Conservation (phyloP, 176 grass and related monocot genomes). For the Ensete glaucum region DNA sequence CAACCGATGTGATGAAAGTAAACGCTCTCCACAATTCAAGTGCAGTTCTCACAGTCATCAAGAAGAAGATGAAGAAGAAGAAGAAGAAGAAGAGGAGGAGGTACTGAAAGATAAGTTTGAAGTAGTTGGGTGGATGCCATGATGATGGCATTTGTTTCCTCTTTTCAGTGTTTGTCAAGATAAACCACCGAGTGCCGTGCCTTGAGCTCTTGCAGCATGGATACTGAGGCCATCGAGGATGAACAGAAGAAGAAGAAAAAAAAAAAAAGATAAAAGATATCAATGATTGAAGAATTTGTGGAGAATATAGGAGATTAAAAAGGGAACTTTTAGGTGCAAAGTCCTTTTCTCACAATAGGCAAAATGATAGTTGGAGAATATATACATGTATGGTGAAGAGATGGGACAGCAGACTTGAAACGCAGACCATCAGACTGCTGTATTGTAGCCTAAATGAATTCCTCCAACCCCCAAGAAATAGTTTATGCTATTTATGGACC, state of each 20-base stretch:
- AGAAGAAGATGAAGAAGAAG: too few species aligned
- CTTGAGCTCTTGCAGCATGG: neutral
- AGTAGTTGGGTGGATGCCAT: neutral
- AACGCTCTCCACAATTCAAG: neutral
- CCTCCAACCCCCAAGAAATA: too few species aligned
- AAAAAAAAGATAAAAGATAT: too few species aligned
- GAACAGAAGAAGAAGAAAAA: neutral
- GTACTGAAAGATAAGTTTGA: neutral
- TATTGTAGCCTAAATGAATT: too few species aligned
- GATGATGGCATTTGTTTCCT: neutral
- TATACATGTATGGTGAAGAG: too few species aligned
- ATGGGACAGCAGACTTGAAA: too few species aligned
- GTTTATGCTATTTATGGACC: too few species aligned
- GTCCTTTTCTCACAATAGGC: neutral
- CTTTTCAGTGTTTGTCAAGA: neutral
- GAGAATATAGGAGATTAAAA: neutral
- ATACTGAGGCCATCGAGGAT: neutral
- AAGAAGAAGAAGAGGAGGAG: too few species aligned
- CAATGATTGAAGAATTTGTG: neutral
- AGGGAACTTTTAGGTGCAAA: neutral
- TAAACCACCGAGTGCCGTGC: neutral
- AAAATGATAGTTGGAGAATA: neutral
- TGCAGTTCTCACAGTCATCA: neutral
- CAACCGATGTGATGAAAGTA: too few species aligned
- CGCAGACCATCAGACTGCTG: too few species aligned